Evolutionary conservation across 2,329 filamentous ascomycete genomes (phyloP).

Genomic region (Penicillium decumbens): DNA sequence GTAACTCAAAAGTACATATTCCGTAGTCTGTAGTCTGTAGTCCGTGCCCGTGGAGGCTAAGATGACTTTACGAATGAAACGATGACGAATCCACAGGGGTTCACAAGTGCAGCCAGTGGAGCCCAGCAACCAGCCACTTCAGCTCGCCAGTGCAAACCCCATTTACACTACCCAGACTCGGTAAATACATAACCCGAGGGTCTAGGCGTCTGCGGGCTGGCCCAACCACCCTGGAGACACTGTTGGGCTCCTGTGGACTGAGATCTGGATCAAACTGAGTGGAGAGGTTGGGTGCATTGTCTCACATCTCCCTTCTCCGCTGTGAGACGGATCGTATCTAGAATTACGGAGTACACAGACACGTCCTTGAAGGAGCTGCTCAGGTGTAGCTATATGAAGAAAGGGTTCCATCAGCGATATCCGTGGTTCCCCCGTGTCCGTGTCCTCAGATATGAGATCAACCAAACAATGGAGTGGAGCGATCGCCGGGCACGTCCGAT

Average conservation of each 20-base stretch:
- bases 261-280: no score
- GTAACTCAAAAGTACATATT: no score
- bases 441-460: not conserved
- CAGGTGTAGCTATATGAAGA: not conserved
- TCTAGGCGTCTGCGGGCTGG: conserved; percentile 18
- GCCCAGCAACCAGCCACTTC: not conserved
- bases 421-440: not conserved
- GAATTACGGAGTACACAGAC: not conserved
- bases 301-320: not conserved
- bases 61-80: no score
- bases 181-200: conserved; percentile 4
- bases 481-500: conserved; percentile 16
- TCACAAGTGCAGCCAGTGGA: not conserved
- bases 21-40: no score
- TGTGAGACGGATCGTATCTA: not conserved
- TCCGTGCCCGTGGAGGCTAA: no score
- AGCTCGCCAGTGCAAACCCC: not conserved
- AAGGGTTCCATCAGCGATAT: no score
- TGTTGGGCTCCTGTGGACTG: not conserved
- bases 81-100: not conserved
- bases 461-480: not conserved
- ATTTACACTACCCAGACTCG: conserved; percentile 4
- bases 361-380: not conserved
- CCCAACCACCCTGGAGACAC: not conserved
- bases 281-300: not conserved